Conservation (phyloP, 441 rosid species). For the Mallotus repandus region DNA sequence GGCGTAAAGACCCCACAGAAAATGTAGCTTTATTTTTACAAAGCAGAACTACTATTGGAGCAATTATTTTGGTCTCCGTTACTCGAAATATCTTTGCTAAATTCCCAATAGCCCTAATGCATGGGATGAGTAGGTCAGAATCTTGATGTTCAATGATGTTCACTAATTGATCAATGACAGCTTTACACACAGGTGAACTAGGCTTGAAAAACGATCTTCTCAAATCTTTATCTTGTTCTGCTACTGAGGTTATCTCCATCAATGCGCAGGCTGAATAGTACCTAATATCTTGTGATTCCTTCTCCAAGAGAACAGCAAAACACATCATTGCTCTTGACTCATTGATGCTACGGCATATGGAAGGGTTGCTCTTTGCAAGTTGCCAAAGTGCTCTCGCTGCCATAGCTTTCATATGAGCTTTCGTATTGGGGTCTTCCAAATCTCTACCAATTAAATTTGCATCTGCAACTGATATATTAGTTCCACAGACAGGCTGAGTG, state of each 20-base stretch:
- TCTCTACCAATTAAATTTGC: no score
- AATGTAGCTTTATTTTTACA: no score
- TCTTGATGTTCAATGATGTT: no score
- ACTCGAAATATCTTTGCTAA: no score
- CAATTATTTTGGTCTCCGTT: no score
- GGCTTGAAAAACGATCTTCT: slow-evolving; percentile 93
- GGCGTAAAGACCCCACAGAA: no score
- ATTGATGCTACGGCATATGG: slow-evolving; percentile 80
- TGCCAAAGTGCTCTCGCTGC: slow-evolving; percentile 90
- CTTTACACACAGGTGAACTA: slow-evolving; percentile 80
- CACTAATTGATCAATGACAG: slow-evolving; percentile 66
- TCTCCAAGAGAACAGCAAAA: slow-evolving; percentile 76
- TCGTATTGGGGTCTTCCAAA: slow-evolving; percentile 29
- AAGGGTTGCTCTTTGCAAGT: slow-evolving; percentile 65
- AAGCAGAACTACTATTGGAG: no score
- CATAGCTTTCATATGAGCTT: slow-evolving; percentile 86
- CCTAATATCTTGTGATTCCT: slow-evolving; percentile 56
- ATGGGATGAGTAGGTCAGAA: no score
- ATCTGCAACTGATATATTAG: no score
- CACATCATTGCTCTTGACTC: slow-evolving; percentile 96
- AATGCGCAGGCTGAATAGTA: slow-evolving; percentile 36
- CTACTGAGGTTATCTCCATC: slow-evolving; percentile 87
- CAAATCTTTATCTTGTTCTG: slow-evolving; percentile 74
- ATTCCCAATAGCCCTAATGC: no score
- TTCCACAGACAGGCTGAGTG: no score